phyloP scores from a whole-genome alignment of 192 early-diverging fungal species.

The Entrophospora sp. region DNA sequence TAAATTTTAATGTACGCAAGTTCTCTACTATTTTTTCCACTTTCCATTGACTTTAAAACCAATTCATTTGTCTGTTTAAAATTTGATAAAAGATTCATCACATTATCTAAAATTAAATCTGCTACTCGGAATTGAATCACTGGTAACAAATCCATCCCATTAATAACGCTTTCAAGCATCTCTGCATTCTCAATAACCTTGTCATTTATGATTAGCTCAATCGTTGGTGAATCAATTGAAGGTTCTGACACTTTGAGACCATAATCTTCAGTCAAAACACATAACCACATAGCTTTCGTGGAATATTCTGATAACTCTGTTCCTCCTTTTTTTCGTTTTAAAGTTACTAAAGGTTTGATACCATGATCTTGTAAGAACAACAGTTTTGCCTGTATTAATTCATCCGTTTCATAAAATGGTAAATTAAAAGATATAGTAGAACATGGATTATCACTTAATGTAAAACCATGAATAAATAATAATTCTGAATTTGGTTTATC shows the following conservation, averaged over 20 bases:
- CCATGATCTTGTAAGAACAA: slow-evolving; percentile 15
- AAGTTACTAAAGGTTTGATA: slow-evolving; percentile 10
- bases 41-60: slow-evolving; percentile 18
- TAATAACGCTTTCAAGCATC: background rate
- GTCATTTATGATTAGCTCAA: slow-evolving; percentile 6
- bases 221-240: background rate
- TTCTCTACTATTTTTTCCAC: slow-evolving; percentile 5
- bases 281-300: slow-evolving; percentile 13
- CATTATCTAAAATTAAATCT: background rate
- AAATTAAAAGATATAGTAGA: slow-evolving; percentile 8
- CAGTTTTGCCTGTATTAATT: slow-evolving; percentile 3
- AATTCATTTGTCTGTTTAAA: slow-evolving; percentile 8
- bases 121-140: background rate
- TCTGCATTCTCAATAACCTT: background rate
- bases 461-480: slow-evolving; percentile 63
- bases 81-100: slow-evolving; percentile 2
- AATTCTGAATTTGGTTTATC: slow-evolving; percentile 62
- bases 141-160: background rate
- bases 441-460: slow-evolving; percentile 40
- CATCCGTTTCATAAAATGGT: slow-evolving; percentile 12
- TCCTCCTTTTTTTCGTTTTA: slow-evolving; percentile 10
- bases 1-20: slow-evolving; percentile 15
- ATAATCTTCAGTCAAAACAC: slow-evolving; percentile 18
- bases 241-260: slow-evolving; percentile 2
- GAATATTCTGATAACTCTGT: background rate